phyloP scores from a whole-genome alignment of 2,329 filamentous ascomycete species.

The Hymenoscyphus fructigenus region DNA sequence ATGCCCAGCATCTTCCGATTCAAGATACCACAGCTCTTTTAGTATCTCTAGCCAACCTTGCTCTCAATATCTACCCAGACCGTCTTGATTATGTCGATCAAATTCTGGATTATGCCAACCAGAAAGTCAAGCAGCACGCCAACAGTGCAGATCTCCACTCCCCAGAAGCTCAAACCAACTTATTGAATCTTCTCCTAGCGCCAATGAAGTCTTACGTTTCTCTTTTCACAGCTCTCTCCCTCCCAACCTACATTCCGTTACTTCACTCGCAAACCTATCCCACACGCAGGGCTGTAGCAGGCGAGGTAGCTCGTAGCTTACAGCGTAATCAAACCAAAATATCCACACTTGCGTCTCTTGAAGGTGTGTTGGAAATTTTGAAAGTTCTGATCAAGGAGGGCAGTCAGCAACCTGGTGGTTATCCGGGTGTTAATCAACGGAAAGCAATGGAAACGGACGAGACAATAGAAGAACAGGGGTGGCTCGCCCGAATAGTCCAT shows the following conservation, averaged over 20 bases:
- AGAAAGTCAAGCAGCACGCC: constrained; percentile 82
- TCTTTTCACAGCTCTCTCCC: constrained; percentile 90
- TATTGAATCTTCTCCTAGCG: constrained; percentile 85
- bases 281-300: constrained; percentile 85
- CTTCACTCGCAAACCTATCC: constrained; percentile 90
- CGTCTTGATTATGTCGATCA: constrained; percentile 94
- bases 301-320: constrained; percentile 80
- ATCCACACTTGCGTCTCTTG: constrained; percentile 73
- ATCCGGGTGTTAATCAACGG: constrained; percentile 76
- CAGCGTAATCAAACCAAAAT: constrained; percentile 80
- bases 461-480: constrained; percentile 96
- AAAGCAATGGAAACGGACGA: constrained; percentile 88
- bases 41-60: constrained; percentile 90
- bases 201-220: constrained; percentile 88
- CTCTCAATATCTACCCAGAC: constrained; percentile 93
- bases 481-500: constrained; percentile 90
- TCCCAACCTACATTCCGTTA: constrained; percentile 89
- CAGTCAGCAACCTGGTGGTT: constrained; percentile 77
- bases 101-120: constrained; percentile 81
- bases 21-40: constrained; percentile 92
- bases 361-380: constrained; percentile 84
- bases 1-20: constrained; percentile 85
- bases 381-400: constrained; percentile 94
- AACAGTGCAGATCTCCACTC: constrained; percentile 97
- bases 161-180: constrained; percentile 79